Evolutionary conservation across 192 early-diverging fungal genomes (phyloP), one percentile per base, ranked within the genome.

Genomic region (Glomus cerebriforme): DNA sequence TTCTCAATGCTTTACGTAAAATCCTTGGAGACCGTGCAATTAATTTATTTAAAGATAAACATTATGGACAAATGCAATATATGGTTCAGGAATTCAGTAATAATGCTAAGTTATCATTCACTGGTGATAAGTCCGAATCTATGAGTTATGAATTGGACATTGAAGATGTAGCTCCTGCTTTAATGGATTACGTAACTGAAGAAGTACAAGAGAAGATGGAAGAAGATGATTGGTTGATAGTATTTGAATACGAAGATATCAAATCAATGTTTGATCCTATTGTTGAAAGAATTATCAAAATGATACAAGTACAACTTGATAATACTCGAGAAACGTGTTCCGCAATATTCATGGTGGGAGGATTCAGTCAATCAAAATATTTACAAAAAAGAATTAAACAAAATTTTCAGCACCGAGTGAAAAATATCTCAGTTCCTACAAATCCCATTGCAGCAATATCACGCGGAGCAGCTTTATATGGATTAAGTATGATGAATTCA

Each of bases 251-350:
- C 47, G 84, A 90, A 12, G 69, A 86, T 66, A 85, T 83, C 29
- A 81, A 80, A 45, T 81, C 86, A 47, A 86, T 90, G 32, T 90
- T 90, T 85, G 87, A 88, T 49, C 88, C 88, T 22, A 85, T 90
- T 19, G 75, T 90, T 47, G 78, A 86, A 31, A 85, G 88, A 82
- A 86, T 90, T 3, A 34, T 90, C 13, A 79, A 78, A 26, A 67
- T 90, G 75, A 87, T 88, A 49, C 85, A 88, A 67, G 82, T 86
- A 27, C 87, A 88, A 47, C 62, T 89, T 7, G 73, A 83, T 32
- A 83, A 86, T 63, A 81, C 84, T 22, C 9, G 7, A 9, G 71
- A 80, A 32, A 68, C 75, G 7, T 78, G 86, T 24, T 83, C 86
- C n/a, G 86, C 86, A 17, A 83, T 89, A 35, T 85, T 89, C 49